Evolutionary conservation across 352 stramenopile genomes (phyloP), one percentile per base, ranked within the genome.

Genomic region (Globisporangium cylindrosporum): DNA sequence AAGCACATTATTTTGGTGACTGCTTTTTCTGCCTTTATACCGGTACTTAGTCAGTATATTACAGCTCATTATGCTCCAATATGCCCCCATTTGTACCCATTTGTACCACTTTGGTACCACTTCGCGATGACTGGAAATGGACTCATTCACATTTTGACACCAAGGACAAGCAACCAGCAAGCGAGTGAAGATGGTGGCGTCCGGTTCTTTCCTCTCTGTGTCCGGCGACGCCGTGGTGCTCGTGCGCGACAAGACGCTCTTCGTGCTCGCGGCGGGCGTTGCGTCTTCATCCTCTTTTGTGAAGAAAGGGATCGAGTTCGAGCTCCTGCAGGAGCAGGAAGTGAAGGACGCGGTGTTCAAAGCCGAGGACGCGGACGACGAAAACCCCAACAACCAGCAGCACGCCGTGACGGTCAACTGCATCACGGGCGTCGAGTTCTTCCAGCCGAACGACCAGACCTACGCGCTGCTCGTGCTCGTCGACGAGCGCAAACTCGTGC

Each of bases 401-500:
- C 58, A 70, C 58, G 66, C 48, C 22, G 66, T 70, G 48, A 61
- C 66, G 8, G 58, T 65, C 46, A 86, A 88, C 62, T 78, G 78
- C 61, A 79, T 88, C 68, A 82, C 80, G 41, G 72, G 69, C 27
- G 32, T 85, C 7, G 46, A 71, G 59, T 61, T 85, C 64, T 88
- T 88, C 64, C 55, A 67, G 15, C 73, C 77, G 0, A 38, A 69
- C 1, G 73, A 41, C 0, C 29, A 67, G 7, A 32, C 67, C 9
- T 61, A 82, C 27, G 78, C 82, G 18, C 60, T 92, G 46, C 73
- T 92, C 22, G 63, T 91, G 62, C 74, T 92, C 0, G 82, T 91
- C 36, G 80, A 91, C 62, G 84, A 91, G 68, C 82, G 84, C 32
- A 82, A 77, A n/a, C 65, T 92, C n/a, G 79, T 91, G 54, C 75